These are phyloP conservation scores for Ganoderma leucocontextum DNA, from an alignment of 1,284 basidiomycete species.

Conservation along the genomic window DNA sequence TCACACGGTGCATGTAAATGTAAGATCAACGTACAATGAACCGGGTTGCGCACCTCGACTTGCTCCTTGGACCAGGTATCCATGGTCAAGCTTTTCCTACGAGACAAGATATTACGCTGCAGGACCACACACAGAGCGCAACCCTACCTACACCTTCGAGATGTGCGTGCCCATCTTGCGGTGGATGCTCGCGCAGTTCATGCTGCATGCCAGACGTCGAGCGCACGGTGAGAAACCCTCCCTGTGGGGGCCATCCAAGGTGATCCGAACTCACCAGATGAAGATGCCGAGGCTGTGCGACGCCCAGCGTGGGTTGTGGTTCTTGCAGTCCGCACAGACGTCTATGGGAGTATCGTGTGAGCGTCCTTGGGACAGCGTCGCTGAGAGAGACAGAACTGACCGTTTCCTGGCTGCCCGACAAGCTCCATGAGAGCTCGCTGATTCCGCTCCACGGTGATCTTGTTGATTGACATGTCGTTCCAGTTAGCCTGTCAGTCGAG, in stretches of 20 bases:
- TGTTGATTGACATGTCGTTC: constrained; percentile 46
- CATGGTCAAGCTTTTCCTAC: constrained; percentile 84
- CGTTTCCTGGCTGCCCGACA: constrained; percentile 76
- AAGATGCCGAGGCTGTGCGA: constrained; percentile 85
- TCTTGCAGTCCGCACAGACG: constrained; percentile 86
- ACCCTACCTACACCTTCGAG: constrained; percentile 76
- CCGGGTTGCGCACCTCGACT: constrained; percentile 67
- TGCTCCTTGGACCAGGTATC: constrained; percentile 89
- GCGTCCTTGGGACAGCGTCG: constrained; percentile 19
- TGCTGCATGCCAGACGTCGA: constrained; percentile 49
- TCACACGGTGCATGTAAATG: constrained; percentile 23
- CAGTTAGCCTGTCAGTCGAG: neutral
- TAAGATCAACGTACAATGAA: neutral
- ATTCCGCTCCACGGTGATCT: constrained; percentile 72
- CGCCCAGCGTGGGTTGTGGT: constrained; percentile 82
- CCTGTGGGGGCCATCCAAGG: constrained; percentile 1
- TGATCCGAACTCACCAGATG: constrained; percentile 63
- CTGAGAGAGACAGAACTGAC: constrained; percentile 48
- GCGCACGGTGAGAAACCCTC: constrained; percentile 11
- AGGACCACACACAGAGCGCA: constrained; percentile 7
- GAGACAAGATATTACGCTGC: constrained; percentile 12
- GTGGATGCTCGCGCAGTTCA: constrained; percentile 87
- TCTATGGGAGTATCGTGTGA: constrained; percentile 51
- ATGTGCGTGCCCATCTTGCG: constrained; percentile 90
- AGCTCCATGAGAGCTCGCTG: constrained; percentile 75